A percentile compares a stretch with the other conserved stretches of the same genome.
Conservation (phyloP, 2,329 filamentous ascomycete genomes). For the Colletotrichum tofieldiae region DNA sequence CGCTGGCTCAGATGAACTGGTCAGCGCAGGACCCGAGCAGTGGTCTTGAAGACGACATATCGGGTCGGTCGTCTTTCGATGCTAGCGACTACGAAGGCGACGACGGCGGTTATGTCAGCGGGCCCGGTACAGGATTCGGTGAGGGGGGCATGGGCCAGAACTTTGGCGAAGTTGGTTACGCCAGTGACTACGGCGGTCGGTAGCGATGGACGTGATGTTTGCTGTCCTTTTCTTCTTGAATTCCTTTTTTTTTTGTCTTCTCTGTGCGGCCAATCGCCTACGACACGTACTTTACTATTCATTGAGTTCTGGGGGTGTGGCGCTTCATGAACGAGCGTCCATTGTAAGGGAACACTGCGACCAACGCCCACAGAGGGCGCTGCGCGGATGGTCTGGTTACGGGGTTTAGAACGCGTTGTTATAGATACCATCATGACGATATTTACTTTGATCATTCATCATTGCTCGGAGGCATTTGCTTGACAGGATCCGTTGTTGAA, state of each 20-base stretch:
- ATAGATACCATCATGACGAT: slow-evolving; percentile 43
- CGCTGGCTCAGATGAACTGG: slow-evolving; percentile 93
- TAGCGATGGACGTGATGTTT: slow-evolving; percentile 41
- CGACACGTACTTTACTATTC: slow-evolving; percentile 23
- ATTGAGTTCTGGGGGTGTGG: slow-evolving; percentile 6
- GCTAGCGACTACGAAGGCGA: slow-evolving; percentile 83
- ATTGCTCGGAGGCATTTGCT: not conserved
- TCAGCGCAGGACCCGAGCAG: slow-evolving; percentile 75
- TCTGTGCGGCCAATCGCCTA: slow-evolving; percentile 19
- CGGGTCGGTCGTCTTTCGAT: slow-evolving; percentile 86
- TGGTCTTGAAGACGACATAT: slow-evolving; percentile 83
- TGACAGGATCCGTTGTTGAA: not conserved
- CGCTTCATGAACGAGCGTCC: slow-evolving; percentile 37
- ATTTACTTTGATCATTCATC: slow-evolving; percentile 9
- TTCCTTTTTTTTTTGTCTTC: slow-evolving; percentile 19
- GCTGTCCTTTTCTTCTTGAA: not conserved
- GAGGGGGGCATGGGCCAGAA: slow-evolving; percentile 70
- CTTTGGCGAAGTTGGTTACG: slow-evolving; percentile 69
- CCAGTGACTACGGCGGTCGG: slow-evolving; percentile 67
- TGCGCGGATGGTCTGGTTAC: slow-evolving; percentile 38
- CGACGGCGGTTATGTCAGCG: slow-evolving; percentile 78
- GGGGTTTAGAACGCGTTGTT: slow-evolving; percentile 40
- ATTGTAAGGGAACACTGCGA: slow-evolving; percentile 36
- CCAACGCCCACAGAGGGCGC: slow-evolving; percentile 11
- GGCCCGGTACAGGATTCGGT: slow-evolving; percentile 72